Evolutionary conservation across 225 moss, liverwort and hornwort species (phyloP).

Genomic region (Sphagnum contortum): DNA sequence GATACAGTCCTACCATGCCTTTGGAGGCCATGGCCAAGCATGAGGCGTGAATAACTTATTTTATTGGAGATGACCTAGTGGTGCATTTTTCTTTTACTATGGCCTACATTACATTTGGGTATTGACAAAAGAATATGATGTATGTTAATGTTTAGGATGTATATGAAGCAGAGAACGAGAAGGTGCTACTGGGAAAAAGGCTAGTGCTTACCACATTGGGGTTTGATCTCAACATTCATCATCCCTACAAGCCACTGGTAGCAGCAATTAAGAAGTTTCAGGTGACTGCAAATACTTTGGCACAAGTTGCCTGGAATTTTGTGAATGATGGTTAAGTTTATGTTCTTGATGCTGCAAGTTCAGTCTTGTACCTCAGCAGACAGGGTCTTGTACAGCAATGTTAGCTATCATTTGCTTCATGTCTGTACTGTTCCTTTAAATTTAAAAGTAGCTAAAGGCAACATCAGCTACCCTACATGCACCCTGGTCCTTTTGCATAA

Average conservation of each 20-base stretch:
- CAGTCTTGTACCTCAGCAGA: neutral
- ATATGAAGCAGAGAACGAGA: slow-evolving; percentile 73
- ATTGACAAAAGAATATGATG: too few species aligned
- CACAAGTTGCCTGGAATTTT: slow-evolving; percentile 97
- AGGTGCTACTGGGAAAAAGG: slow-evolving; percentile 70
- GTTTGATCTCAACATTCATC: slow-evolving; percentile 86
- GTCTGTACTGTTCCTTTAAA: slow-evolving; percentile 1
- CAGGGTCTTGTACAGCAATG: neutral
- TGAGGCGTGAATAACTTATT: too few species aligned
- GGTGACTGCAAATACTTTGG: slow-evolving; percentile 71
- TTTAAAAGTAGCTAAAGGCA: neutral
- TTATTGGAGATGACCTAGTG: too few species aligned
- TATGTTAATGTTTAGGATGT: slow-evolving; percentile 36
- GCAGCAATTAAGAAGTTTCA: slow-evolving; percentile 83
- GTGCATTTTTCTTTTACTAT: too few species aligned
- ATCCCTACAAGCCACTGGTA: slow-evolving; percentile 86
- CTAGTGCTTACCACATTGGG: slow-evolving; percentile 74
- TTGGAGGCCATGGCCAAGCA: too few species aligned
- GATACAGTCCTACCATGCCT: too few species aligned
- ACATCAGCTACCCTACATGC: too few species aligned
- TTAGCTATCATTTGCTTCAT: slow-evolving; percentile 4
- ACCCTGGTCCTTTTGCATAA: too few species aligned
- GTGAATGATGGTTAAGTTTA: slow-evolving; percentile 86
- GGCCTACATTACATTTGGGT: too few species aligned
- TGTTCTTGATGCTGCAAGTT: neutral